A percentile compares a stretch with the other conserved stretches of the same genome.
These are phyloP conservation scores for Talaromyces sp. DNA, from an alignment of 2,329 filamentous ascomycete genomes.

Conservation along the genomic window DNA sequence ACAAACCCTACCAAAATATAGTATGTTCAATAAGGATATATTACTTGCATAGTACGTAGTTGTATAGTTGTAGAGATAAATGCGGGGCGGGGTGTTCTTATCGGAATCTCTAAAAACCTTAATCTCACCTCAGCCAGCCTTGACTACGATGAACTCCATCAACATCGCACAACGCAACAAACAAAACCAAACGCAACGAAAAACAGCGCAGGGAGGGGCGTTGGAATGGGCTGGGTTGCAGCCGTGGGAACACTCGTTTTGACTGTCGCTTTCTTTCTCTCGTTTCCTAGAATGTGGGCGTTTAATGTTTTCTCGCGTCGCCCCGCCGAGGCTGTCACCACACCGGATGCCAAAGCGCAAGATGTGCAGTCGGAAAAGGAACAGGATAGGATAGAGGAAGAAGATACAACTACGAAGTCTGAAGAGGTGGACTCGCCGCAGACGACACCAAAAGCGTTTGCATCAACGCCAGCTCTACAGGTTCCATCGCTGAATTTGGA, in stretches of 20 bases:
- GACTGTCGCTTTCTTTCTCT: conserved; percentile 32
- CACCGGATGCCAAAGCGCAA: background rate
- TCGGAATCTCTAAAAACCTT: background rate
- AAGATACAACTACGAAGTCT: background rate
- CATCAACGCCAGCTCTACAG: conserved; percentile 19
- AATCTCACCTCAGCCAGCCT: background rate
- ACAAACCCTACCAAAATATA: background rate
- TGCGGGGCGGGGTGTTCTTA: background rate
- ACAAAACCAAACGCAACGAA: background rate
- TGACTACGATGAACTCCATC: background rate
- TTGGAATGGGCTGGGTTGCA: conserved; percentile 31
- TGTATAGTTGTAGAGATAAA: background rate
- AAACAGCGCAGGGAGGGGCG: background rate
- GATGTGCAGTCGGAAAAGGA: background rate
- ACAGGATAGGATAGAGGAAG: conserved; percentile 10
- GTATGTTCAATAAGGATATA: background rate
- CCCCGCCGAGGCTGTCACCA: background rate
- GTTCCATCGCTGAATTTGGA: conserved; percentile 30
- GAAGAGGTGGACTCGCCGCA: conserved; percentile 16
- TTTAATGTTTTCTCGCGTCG: conserved; percentile 14
- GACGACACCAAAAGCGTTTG: conserved; percentile 32
- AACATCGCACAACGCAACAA: background rate
- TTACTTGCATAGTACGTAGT: background rate
- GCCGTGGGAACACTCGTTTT: conserved; percentile 33
- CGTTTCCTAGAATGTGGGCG: conserved; percentile 22